Percentiles rank a stretch among this genome's conserved stretches.
These are phyloP conservation scores for Austropuccinia psidii DNA, from an alignment of 1,284 basidiomycete genomes.

Conservation along the genomic window DNA sequence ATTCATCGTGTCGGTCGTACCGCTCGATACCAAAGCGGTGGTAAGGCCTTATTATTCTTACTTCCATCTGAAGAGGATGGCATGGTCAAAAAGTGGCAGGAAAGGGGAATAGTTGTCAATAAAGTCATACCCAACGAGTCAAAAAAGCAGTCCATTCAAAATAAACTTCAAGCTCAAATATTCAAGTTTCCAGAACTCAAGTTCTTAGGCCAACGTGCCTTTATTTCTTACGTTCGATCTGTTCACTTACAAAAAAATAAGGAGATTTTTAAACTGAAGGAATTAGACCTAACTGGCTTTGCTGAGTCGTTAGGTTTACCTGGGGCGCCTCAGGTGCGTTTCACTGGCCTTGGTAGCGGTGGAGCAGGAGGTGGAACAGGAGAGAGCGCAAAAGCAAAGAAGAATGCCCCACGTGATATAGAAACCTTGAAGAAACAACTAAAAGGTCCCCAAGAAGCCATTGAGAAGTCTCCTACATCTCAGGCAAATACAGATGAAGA, in stretches of 20 bases:
- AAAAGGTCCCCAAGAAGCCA: background rate
- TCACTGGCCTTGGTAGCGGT: constrained; percentile 60
- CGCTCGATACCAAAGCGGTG: constrained; percentile 82
- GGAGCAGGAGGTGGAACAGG: constrained; percentile 39
- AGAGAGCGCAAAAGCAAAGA: constrained; percentile 43
- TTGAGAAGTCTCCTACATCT: background rate
- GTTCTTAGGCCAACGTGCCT: constrained; percentile 88
- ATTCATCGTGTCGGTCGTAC: constrained; percentile 95
- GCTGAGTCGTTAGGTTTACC: constrained; percentile 86
- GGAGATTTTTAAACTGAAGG: constrained; percentile 73
- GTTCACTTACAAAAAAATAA: constrained; percentile 92
- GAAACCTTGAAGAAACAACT: constrained; percentile 21
- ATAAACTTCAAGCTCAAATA: constrained; percentile 82
- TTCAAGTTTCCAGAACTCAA: constrained; percentile 97
- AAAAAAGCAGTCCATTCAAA: constrained; percentile 76
- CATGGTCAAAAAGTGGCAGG: constrained; percentile 64
- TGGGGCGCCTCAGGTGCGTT: constrained; percentile 92
- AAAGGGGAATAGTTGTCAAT: constrained; percentile 66
- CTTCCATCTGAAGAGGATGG: constrained; percentile 87
- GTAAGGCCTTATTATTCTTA: constrained; percentile 75
- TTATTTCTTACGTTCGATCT: constrained; percentile 91
- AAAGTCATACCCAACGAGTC: constrained; percentile 85
- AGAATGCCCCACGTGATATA: constrained; percentile 43
- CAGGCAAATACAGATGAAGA: constrained; percentile 39
- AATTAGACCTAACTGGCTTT: constrained; percentile 72